These are phyloP conservation scores for Xylaria intraflava DNA, from an alignment of 495 filamentous ascomycete species.

Conservation along the genomic window DNA sequence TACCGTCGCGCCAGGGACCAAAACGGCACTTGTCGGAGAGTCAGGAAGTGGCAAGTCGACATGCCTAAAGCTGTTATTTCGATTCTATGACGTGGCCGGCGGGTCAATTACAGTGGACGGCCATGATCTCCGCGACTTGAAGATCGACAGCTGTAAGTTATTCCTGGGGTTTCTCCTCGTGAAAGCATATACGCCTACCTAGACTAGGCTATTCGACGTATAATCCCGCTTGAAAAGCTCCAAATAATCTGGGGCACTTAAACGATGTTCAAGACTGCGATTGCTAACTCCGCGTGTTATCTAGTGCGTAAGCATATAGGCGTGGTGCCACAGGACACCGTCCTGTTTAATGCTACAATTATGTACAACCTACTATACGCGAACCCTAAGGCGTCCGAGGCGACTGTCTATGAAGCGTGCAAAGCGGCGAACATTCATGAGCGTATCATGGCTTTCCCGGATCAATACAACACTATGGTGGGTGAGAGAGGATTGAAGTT, in stretches of 20 bases:
- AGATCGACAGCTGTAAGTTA: conserved; percentile 54
- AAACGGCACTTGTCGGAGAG: conserved; percentile 77
- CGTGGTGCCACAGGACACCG: conserved; percentile 80
- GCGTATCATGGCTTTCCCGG: conserved; percentile 74
- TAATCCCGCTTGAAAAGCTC: neutral
- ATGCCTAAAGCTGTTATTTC: conserved; percentile 72
- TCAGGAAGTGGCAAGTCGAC: conserved; percentile 83
- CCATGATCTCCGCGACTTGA: conserved; percentile 65
- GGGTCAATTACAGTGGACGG: conserved; percentile 68
- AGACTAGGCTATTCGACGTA: too few species aligned
- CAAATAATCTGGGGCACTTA: neutral
- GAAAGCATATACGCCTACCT: too few species aligned
- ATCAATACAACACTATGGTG: conserved; percentile 75
- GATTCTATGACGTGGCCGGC: conserved; percentile 65
- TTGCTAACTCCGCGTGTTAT: conserved; percentile 25
- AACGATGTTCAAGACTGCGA: neutral
- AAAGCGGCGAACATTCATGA: conserved; percentile 78
- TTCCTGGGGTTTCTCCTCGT: neutral
- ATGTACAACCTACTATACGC: conserved; percentile 87
- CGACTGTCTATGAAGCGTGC: conserved; percentile 70
- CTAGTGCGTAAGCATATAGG: conserved; percentile 65
- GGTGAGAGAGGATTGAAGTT: conserved; percentile 76
- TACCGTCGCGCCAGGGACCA: conserved; percentile 65
- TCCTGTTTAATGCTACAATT: conserved; percentile 78
- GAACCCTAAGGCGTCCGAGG: conserved; percentile 63